A percentile compares a stretch with the other conserved stretches of the same genome.
Evolutionary conservation across 208 protist genomes (phyloP).

Genomic region (Crithidia expoeki): DNA sequence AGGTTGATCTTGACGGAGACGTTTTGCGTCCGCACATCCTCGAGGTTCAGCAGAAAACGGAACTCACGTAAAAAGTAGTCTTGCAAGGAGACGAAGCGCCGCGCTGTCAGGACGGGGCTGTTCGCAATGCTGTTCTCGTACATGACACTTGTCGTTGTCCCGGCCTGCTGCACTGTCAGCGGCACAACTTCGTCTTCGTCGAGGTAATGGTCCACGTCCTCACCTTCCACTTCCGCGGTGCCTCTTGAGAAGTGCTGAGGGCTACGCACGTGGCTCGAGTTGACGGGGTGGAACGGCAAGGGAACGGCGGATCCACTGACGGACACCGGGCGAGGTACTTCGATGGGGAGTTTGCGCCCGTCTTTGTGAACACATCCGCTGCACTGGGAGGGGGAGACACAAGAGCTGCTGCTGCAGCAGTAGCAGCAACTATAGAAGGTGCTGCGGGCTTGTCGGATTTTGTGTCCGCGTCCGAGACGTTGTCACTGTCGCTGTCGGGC

Average conservation of each 20-base stretch:
- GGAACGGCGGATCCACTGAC: too few relatives aligned
- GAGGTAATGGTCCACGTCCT: conserved; percentile 53
- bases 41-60: conserved; percentile 60
- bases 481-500: conserved; percentile 20
- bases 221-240: conserved; percentile 21
- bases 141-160: conserved; percentile 14
- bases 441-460: background rate
- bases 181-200: conserved; percentile 57
- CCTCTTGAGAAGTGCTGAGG: conserved; percentile 15
- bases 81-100: conserved; percentile 62
- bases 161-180: conserved; percentile 50
- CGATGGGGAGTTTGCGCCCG: too few relatives aligned
- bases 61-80: conserved; percentile 82
- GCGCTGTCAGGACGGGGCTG: conserved; percentile 76
- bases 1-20: conserved; percentile 80
- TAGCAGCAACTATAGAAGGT: background rate
- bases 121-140: conserved; percentile 57
- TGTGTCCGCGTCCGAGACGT: background rate
- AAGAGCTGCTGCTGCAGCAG: background rate
- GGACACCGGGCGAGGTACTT: too few relatives aligned
- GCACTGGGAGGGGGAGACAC: background rate
- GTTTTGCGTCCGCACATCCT: conserved; percentile 77
- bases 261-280: too few relatives aligned
- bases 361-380: background rate
- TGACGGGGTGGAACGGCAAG: too few relatives aligned